A percentile compares a stretch with the other conserved stretches of the same genome.
phyloP scores from a whole-genome alignment of 805 yeast species.

The Nakazawaea molendinolei region DNA sequence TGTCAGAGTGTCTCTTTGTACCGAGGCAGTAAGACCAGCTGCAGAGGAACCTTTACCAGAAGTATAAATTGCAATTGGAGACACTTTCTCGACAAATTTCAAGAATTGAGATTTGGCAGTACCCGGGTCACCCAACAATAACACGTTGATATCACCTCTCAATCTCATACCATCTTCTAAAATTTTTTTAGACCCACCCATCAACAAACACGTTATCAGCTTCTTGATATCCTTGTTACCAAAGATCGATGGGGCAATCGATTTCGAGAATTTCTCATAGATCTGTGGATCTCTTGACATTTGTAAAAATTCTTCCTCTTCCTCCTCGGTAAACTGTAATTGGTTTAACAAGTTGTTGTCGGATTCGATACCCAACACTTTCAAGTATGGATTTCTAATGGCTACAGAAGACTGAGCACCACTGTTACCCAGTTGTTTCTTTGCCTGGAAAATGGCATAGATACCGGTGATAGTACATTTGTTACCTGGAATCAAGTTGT shows the following conservation, averaged over 20 bases:
- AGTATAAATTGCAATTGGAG: slow-evolving; percentile 93
- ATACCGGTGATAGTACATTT: slow-evolving; percentile 89
- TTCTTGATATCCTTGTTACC: slow-evolving; percentile 91
- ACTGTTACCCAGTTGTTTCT: slow-evolving; percentile 39
- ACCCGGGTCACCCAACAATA: slow-evolving; percentile 96
- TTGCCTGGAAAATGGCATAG: slow-evolving; percentile 83
- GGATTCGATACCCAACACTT: slow-evolving; percentile 79
- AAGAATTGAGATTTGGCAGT: slow-evolving; percentile 96
- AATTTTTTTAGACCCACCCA: slow-evolving; percentile 91
- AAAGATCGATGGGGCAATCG: slow-evolving; percentile 95
- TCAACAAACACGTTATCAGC: slow-evolving; percentile 82
- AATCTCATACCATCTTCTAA: slow-evolving; percentile 95
- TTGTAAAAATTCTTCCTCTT: slow-evolving; percentile 83
- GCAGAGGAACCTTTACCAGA: slow-evolving; percentile 99
- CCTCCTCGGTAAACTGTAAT: slow-evolving; percentile 76
- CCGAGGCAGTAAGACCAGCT: slow-evolving; percentile 98
- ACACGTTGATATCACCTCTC: slow-evolving; percentile 94
- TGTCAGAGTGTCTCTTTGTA: slow-evolving; percentile 83
- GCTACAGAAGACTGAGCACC: slow-evolving; percentile 58
- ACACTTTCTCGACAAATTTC: slow-evolving; percentile 90
- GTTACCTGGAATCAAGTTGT: slow-evolving; percentile 90
- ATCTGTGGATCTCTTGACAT: slow-evolving; percentile 79
- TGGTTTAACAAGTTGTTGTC: slow-evolving; percentile 59
- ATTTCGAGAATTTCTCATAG: slow-evolving; percentile 75
- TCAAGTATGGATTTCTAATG: slow-evolving; percentile 85